Conservation (phyloP, 805 yeast genomes). For the Candida silvicultrix region DNA sequence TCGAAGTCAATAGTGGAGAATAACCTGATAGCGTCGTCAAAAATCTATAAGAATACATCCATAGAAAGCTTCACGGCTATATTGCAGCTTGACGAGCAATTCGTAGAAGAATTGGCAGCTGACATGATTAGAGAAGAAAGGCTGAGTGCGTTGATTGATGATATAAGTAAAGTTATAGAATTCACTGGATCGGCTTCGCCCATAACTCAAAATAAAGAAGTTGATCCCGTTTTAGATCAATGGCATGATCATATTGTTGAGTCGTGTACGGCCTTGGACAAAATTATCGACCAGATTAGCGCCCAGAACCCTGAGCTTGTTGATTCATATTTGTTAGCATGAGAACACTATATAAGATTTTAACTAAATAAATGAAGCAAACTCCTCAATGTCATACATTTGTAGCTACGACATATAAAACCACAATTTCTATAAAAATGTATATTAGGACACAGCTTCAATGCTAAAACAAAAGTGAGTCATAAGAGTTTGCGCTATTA, state of each 20-base stretch:
- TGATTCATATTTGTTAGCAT: neutral
- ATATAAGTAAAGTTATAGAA: conserved; percentile 13
- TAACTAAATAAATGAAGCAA: neutral
- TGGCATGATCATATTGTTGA: conserved; percentile 21
- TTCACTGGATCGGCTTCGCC: conserved; percentile 1
- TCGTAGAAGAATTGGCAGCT: conserved; percentile 7
- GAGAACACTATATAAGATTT: too few species aligned
- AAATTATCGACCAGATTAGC: conserved; percentile 9
- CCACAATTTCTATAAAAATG: neutral
- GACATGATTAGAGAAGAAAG: conserved; percentile 13
- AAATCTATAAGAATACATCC: conserved; percentile 11
- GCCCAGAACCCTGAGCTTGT: neutral
- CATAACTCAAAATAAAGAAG: neutral
- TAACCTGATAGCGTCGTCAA: conserved; percentile 11
- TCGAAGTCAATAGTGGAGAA: conserved; percentile 11
- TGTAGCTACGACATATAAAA: neutral
- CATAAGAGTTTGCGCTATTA: neutral
- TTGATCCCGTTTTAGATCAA: neutral
- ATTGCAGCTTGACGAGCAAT: conserved; percentile 2
- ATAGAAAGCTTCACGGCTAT: conserved; percentile 9
- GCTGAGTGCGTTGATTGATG: conserved; percentile 19
- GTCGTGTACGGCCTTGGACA: conserved; percentile 15
- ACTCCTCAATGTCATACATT: neutral
- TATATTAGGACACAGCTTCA: neutral
- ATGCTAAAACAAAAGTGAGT: neutral